Evolutionary conservation across 2,329 filamentous ascomycete genomes (phyloP).

Genomic region (Pyricularia sp.): DNA sequence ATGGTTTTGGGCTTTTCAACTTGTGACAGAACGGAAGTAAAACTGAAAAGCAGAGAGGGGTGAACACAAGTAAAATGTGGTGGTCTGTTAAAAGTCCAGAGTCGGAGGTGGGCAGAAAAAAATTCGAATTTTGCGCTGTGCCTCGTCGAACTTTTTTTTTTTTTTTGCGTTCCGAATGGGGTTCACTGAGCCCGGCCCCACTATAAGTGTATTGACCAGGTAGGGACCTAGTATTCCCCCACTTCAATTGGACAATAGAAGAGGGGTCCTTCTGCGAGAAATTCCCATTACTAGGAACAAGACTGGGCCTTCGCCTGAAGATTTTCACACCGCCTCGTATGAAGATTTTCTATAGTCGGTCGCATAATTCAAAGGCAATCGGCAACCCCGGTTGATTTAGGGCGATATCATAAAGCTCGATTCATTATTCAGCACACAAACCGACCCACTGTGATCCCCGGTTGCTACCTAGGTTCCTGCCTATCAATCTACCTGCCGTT

Average conservation of each 20-base stretch:
- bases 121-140: conserved; percentile 4
- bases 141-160: conserved; percentile 6
- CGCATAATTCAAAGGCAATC: neutral
- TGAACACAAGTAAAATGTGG: neutral
- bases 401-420: too few relatives aligned
- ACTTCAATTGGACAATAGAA: neutral
- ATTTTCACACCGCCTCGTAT: neutral
- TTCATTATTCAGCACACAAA: too few relatives aligned
- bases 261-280: neutral
- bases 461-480: too few relatives aligned
- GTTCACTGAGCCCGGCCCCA: neutral
- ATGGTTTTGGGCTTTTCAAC: conserved; percentile 7
- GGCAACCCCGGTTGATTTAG: neutral
- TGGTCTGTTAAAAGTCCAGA: conserved; percentile 1
- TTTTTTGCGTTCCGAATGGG: neutral
- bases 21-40: conserved; percentile 4
- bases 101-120: conserved; percentile 3
- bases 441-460: too few relatives aligned
- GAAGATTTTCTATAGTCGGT: neutral
- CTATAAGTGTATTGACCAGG: neutral
- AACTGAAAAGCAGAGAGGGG: neutral
- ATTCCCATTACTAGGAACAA: neutral
- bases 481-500: too few relatives aligned
- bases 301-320: neutral
- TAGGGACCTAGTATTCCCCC: neutral